Evolutionary conservation across 2,329 filamentous ascomycete genomes (phyloP).

Genomic region (Pestalotiopsis sp.): DNA sequence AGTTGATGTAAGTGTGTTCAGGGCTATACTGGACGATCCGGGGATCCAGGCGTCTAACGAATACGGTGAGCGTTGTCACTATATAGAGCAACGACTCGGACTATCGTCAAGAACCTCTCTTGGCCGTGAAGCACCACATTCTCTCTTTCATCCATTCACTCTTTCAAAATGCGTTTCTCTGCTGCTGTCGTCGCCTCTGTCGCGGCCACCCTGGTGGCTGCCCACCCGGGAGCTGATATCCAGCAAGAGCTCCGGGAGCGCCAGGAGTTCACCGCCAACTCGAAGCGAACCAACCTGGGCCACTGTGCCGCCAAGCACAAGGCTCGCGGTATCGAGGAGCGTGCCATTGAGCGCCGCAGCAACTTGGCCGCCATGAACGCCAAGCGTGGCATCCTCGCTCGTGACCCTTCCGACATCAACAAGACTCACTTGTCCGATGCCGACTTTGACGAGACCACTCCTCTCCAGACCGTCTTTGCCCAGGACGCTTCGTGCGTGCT

Average conservation of each 20-base stretch:
- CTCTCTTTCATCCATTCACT: neutral
- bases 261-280: slow-evolving; percentile 5
- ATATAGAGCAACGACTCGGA: neutral
- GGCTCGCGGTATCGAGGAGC: slow-evolving; percentile 6
- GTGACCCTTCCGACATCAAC: slow-evolving; percentile 33
- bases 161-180: slow-evolving; percentile 9
- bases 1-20: neutral
- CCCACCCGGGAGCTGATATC: slow-evolving; percentile 8
- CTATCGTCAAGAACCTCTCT: neutral
- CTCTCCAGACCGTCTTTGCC: slow-evolving; percentile 39
- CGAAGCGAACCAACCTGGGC: slow-evolving; percentile 6
- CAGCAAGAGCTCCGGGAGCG: slow-evolving; percentile 5
- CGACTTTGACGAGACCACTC: slow-evolving; percentile 35
- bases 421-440: slow-evolving; percentile 32
- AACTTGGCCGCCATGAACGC: slow-evolving; percentile 2
- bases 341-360: slow-evolving; percentile 6
- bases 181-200: slow-evolving; percentile 5
- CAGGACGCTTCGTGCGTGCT: slow-evolving; percentile 50
- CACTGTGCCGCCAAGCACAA: slow-evolving; percentile 9
- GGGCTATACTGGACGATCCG: neutral
- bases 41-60: neutral
- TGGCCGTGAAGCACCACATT: neutral
- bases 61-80: neutral
- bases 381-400: slow-evolving; percentile 16
- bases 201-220: slow-evolving; percentile 9